Conservation (phyloP, 2,329 filamentous ascomycete genomes). For the Fusarium concolor region DNA sequence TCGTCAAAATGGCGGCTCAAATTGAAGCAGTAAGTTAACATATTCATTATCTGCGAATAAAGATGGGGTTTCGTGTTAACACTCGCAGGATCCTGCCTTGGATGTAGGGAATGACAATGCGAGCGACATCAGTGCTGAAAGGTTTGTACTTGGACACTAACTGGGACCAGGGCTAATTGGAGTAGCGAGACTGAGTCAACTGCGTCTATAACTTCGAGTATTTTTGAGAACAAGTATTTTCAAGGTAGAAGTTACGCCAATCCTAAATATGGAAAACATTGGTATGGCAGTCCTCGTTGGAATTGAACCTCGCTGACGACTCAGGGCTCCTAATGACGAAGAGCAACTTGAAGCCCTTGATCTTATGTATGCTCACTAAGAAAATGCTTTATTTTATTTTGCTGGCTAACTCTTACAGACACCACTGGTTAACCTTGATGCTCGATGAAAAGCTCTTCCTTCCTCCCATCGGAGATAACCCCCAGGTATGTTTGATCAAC, state of each 20-base stretch:
- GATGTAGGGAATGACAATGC: constrained; percentile 17
- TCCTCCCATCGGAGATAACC: constrained; percentile 29
- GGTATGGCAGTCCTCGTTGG: background rate
- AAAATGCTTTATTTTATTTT: accelerated
- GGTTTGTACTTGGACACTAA: background rate
- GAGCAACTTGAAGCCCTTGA: constrained; percentile 42
- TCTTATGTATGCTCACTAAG: constrained; percentile 24
- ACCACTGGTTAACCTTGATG: constrained; percentile 43
- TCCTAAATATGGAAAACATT: constrained; percentile 43
- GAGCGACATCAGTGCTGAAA: constrained; percentile 22
- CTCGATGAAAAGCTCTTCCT: constrained; percentile 38
- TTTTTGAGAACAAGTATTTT: constrained; percentile 40
- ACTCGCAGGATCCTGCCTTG: constrained; percentile 16
- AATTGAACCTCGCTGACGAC: background rate
- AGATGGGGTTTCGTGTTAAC: background rate
- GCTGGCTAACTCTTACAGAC: background rate
- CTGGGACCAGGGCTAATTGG: background rate
- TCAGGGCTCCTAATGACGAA: constrained; percentile 42
- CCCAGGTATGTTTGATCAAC: constrained; percentile 15
- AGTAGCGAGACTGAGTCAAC: constrained; percentile 31
- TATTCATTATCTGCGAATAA: accelerated
- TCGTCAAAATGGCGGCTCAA: constrained; percentile 3
- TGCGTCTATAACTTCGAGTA: constrained; percentile 40
- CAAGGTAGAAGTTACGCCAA: constrained; percentile 40
- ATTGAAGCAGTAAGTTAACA: constrained; percentile 29